Conservation (phyloP, 805 yeast genomes). For the Nakazawaea siamensis region DNA sequence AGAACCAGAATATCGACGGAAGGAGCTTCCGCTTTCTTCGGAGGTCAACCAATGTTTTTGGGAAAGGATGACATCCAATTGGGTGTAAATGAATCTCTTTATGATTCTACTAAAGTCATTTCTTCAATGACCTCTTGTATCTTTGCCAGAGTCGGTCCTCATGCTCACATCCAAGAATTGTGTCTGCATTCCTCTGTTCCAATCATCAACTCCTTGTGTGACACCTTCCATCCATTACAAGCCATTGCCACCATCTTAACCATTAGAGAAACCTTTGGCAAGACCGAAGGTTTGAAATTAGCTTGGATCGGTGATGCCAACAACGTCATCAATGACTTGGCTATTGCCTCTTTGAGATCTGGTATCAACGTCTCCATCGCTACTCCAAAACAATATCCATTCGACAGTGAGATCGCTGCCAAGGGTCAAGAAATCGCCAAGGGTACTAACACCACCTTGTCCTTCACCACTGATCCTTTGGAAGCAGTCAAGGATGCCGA, state of each 20-base stretch:
- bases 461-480: constrained; percentile 63
- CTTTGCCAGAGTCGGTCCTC: constrained; percentile 90
- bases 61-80: constrained; percentile 96
- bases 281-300: constrained; percentile 54
- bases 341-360: constrained; percentile 75
- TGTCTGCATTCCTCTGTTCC: constrained; percentile 81
- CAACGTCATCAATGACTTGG: constrained; percentile 89
- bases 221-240: constrained; percentile 88
- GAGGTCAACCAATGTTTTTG: constrained; percentile 93
- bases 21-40: constrained; percentile 88
- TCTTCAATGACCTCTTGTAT: constrained; percentile 96
- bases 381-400: constrained; percentile 69
- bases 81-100: constrained; percentile 88
- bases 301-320: constrained; percentile 98
- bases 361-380: constrained; percentile 82
- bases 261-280: constrained; percentile 68
- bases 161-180: constrained; percentile 72
- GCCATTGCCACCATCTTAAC: constrained; percentile 89
- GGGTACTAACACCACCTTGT: constrained; percentile 44
- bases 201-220: constrained; percentile 89
- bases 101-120: constrained; percentile 82
- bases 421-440: constrained; percentile 46
- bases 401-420: constrained; percentile 44
- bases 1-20: constrained; percentile 92
- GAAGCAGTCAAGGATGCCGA: constrained; percentile 69